Percentiles rank a stretch among this genome's conserved stretches.
Evolutionary conservation across 1,284 basidiomycete species (phyloP).

Genomic region (Microbotryum violaceum): DNA sequence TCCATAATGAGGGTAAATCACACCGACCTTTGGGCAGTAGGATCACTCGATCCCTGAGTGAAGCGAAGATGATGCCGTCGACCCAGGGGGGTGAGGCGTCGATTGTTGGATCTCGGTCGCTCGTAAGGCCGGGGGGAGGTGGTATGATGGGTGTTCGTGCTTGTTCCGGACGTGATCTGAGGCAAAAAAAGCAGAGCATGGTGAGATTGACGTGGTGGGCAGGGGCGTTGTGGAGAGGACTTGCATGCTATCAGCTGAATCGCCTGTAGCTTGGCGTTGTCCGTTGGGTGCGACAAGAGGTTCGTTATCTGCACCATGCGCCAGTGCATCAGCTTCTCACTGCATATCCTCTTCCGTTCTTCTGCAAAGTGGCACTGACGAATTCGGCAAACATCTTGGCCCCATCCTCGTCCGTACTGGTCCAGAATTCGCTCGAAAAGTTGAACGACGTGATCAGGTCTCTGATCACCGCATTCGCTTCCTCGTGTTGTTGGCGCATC

Average conservation of each 20-base stretch:
- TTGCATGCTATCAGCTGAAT: conserved; percentile 67
- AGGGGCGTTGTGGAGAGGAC: neutral
- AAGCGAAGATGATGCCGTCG: conserved; percentile 73
- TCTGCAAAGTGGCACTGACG: no score
- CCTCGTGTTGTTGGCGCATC: no score
- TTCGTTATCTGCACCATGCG: no score
- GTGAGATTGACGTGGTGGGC: conserved; percentile 1
- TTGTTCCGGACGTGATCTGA: conserved; percentile 83
- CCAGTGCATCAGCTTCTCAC: no score
- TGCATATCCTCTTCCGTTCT: no score
- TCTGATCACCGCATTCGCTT: no score
- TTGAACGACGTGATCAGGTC: no score
- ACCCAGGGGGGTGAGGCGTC: conserved; percentile 51
- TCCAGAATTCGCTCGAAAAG: no score
- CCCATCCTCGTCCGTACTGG: no score
- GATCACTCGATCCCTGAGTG: conserved; percentile 81
- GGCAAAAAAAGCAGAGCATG: conserved; percentile 30
- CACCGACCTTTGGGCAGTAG: conserved; percentile 44
- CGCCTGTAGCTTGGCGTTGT: conserved; percentile 66
- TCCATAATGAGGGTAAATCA: no score
- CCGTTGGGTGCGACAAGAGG: conserved; percentile 46
- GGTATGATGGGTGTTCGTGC: conserved; percentile 56
- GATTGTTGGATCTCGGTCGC: conserved; percentile 79
- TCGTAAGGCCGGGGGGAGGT: conserved; percentile 73
- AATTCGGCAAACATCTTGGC: no score